A percentile compares a stretch with the other conserved stretches of the same genome.
Evolutionary conservation across 768 basidiomycete genomes (phyloP).

Genomic region (Agrocybe pediades): DNA sequence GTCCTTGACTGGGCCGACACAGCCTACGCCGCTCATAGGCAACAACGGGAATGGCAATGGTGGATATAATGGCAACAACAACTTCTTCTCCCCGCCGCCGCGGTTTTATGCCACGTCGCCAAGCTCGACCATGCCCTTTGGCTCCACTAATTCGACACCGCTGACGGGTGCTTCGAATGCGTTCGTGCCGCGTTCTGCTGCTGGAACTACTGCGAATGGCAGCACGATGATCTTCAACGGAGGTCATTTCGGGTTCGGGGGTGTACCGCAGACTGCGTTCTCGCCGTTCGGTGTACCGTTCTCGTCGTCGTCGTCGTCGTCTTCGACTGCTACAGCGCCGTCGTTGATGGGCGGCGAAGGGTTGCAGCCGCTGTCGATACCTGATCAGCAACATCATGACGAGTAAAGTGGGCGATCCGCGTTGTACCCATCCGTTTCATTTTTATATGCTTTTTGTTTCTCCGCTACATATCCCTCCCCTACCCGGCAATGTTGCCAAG

Average conservation of each 20-base stretch:
- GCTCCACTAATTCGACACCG: conserved; percentile 25
- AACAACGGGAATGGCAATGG: conserved; percentile 7
- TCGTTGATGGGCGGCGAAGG: conserved; percentile 1
- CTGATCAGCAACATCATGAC: conserved; percentile 18
- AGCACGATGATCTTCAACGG: conserved; percentile 10
- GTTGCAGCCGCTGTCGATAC: conserved; percentile 16
- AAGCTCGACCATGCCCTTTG: conserved; percentile 28
- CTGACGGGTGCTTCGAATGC: conserved; percentile 33
- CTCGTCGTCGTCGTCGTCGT: background rate
- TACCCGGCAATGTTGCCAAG: background rate
- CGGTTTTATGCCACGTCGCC: conserved; percentile 45
- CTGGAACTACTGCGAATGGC: background rate
- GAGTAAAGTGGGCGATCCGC: conserved; percentile 8
- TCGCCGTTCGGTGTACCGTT: conserved; percentile 22
- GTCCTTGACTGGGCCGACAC: conserved; percentile 13
- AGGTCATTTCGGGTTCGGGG: conserved; percentile 1
- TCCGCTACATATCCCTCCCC: conserved; percentile 4
- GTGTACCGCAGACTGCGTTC: conserved; percentile 15
- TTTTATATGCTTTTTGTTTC: conserved; percentile 1
- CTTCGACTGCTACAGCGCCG: no score
- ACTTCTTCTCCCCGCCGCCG: conserved; percentile 46
- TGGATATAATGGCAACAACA: conserved; percentile 23
- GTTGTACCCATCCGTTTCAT: background rate
- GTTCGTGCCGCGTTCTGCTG: conserved; percentile 34
- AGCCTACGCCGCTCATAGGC: conserved; percentile 1